Evolutionary conservation across 345 rosid genomes (phyloP).

Genomic region (Conringia planisiliqua): DNA sequence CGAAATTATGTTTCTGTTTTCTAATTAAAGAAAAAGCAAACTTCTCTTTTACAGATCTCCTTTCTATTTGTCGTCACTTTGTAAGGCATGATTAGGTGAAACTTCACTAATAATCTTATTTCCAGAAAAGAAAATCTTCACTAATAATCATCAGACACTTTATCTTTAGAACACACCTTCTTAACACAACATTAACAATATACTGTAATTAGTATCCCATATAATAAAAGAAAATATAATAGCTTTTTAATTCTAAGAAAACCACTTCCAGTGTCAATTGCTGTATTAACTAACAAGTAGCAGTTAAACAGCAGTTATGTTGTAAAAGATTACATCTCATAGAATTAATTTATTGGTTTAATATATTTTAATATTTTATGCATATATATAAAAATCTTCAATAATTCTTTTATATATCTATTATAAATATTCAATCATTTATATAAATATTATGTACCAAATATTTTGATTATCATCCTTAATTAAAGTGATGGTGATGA

Average conservation of each 20-base stretch:
- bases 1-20: neutral
- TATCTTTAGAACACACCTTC: neutral
- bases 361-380: neutral
- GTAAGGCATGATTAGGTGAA: conserved; percentile 81
- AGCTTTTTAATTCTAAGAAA: neutral
- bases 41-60: conserved; percentile 46
- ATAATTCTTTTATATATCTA: no score
- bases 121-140: conserved; percentile 20
- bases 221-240: neutral
- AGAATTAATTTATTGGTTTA: neutral
- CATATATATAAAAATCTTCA: neutral
- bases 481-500: neutral
- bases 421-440: no score
- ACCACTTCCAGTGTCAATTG: neutral
- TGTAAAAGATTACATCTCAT: neutral
- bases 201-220: neutral
- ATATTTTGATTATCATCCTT: no score
- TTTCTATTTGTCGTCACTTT: conserved; percentile 85
- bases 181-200: neutral
- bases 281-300: neutral
- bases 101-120: conserved; percentile 47
- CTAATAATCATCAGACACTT: conserved; percentile 42
- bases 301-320: neutral
- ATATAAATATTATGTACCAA: no score
- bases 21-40: conserved; percentile 13